Evolutionary conservation across 768 basidiomycete species (phyloP).

Genomic region (Hericium coralloides): DNA sequence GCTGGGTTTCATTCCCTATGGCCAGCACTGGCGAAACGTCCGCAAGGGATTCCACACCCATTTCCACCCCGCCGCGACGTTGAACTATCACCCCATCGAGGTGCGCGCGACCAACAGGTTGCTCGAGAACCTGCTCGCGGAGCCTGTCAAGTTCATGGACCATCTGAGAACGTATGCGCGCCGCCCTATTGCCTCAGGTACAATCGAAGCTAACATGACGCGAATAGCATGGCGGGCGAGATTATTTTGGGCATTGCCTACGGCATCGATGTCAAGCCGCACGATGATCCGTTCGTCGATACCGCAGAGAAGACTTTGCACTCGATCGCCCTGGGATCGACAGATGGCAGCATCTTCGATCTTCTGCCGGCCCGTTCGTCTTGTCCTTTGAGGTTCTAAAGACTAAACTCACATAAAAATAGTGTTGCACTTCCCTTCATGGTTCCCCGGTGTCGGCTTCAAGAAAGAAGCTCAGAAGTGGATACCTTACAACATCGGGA

Average conservation of each 20-base stretch:
- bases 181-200: background rate
- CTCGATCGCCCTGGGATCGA: conserved; percentile 24
- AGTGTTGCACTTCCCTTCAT: background rate
- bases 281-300: conserved; percentile 35
- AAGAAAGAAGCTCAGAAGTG: conserved; percentile 6
- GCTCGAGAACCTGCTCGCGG: conserved; percentile 23
- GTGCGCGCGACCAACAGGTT: conserved; percentile 20
- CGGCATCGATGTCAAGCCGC: conserved; percentile 31
- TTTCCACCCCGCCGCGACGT: conserved; percentile 18
- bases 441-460: background rate
- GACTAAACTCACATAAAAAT: conserved; percentile 13
- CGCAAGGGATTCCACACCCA: background rate
- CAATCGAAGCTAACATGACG: background rate
- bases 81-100: conserved; percentile 2
- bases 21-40: background rate
- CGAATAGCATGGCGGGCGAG: conserved; percentile 30
- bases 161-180: conserved; percentile 26
- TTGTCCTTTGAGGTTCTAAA: conserved; percentile 1
- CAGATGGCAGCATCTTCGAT: conserved; percentile 40
- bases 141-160: background rate
- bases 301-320: conserved; percentile 31
- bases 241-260: conserved; percentile 35
- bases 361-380: conserved; percentile 22
- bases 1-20: background rate
- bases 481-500: conserved; percentile 18